These are phyloP conservation scores for Yamadazyma pseudoaaseri DNA, from an alignment of 1,139 yeast genomes.

Conservation along the genomic window DNA sequence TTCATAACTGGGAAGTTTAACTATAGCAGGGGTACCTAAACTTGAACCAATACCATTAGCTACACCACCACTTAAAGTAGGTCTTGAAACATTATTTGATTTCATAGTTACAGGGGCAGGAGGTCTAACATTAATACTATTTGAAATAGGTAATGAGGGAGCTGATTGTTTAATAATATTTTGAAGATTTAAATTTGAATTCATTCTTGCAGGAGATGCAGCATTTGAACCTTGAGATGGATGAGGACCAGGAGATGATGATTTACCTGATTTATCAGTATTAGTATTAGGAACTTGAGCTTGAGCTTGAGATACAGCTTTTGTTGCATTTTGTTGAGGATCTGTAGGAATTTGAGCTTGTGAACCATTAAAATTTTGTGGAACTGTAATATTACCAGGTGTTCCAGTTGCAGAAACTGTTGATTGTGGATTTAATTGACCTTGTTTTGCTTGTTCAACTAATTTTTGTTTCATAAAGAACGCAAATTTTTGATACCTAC, in stretches of 20 bases:
- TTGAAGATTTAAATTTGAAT: slow-evolving; percentile 22
- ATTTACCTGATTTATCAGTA: slow-evolving; percentile 8
- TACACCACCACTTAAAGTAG: slow-evolving; percentile 84
- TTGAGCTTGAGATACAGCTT: slow-evolving; percentile 6
- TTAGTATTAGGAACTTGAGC: slow-evolving; percentile 6
- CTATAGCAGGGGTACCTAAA: slow-evolving; percentile 70
- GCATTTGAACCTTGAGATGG: slow-evolving; percentile 5
- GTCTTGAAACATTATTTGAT: slow-evolving; percentile 53
- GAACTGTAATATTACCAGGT: slow-evolving; percentile 2
- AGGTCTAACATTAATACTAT: slow-evolving; percentile 61
- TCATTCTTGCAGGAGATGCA: slow-evolving; percentile 12
- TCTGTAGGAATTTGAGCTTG: slow-evolving; percentile 3
- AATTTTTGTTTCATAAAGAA: slow-evolving; percentile 39
- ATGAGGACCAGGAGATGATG: slow-evolving; percentile 10
- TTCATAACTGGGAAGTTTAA: slow-evolving; percentile 79
- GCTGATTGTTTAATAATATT: slow-evolving; percentile 65
- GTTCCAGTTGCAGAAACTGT: slow-evolving; percentile 6
- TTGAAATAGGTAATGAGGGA: slow-evolving; percentile 73
- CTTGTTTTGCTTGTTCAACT: slow-evolving; percentile 30
- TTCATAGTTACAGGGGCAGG: slow-evolving; percentile 63
- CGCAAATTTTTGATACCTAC: slow-evolving; percentile 39
- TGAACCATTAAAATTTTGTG: background rate
- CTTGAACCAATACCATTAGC: slow-evolving; percentile 63
- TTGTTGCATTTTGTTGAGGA: slow-evolving; percentile 5
- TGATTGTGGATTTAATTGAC: slow-evolving; percentile 5